phyloP scores from a whole-genome alignment of 176 grass and related monocot genomes.

The Oryza rufipogon region DNA sequence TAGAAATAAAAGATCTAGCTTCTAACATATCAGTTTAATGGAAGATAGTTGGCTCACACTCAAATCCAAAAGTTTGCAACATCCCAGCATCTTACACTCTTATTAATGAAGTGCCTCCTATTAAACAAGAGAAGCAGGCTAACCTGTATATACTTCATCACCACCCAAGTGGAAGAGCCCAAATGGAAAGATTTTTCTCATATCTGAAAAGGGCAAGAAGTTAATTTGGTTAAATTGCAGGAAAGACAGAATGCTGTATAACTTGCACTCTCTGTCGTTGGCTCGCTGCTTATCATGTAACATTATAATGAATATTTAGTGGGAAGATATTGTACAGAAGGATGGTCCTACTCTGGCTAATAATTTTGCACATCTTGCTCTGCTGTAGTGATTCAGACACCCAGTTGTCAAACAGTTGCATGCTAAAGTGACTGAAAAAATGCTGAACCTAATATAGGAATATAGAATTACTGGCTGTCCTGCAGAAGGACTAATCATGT shows the following conservation, averaged over 20 bases:
- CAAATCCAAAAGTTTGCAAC: background rate
- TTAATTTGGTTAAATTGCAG: conserved; percentile 14
- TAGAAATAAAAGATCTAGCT: background rate
- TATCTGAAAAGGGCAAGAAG: conserved; percentile 62
- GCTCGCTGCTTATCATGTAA: background rate
- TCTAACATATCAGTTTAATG: conserved; percentile 2
- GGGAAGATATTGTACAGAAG: conserved; percentile 19
- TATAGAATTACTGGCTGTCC: background rate
- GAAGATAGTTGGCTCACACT: conserved; percentile 4
- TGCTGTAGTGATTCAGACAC: conserved; percentile 9
- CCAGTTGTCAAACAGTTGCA: conserved; percentile 10
- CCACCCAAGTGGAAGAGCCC: conserved; percentile 95
- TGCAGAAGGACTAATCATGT: conserved; percentile 20
- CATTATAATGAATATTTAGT: conserved; percentile 1
- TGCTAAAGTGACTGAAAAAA: background rate
- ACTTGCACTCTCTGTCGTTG: background rate
- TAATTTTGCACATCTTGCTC: conserved; percentile 19
- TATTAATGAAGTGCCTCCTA: conserved; percentile 3
- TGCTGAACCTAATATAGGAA: conserved; percentile 23
- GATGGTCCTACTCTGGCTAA: conserved; percentile 21
- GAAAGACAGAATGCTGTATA: background rate
- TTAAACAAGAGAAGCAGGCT: conserved; percentile 32
- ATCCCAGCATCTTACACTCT: background rate
- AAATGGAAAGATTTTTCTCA: conserved; percentile 97
- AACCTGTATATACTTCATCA: conserved; percentile 99